phyloP scores from a whole-genome alignment of 495 filamentous ascomycete genomes.

The Penicillium cosmopolitanum region DNA sequence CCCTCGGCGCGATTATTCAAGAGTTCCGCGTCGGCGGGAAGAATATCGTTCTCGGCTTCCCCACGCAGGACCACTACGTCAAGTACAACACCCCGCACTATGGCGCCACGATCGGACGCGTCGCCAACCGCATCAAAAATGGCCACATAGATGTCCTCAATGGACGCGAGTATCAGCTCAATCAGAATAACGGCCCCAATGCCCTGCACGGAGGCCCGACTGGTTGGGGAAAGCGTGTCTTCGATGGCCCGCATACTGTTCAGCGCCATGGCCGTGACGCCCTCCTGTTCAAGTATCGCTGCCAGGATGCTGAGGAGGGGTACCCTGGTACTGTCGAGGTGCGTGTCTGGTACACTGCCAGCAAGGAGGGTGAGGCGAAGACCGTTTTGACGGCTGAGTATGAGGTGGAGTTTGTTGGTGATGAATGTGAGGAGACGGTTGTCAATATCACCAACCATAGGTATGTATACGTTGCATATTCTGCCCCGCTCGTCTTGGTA shows the following conservation, averaged over 20 bases:
- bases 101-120: conserved; percentile 90
- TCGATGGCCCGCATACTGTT: conserved; percentile 72
- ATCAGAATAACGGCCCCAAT: conserved; percentile 77
- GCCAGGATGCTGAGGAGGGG: conserved; percentile 77
- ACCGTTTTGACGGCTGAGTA: conserved; percentile 82
- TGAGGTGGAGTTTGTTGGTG: conserved; percentile 78
- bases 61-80: conserved; percentile 70
- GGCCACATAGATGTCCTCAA: conserved; percentile 75
- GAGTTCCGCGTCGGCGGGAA: conserved; percentile 72
- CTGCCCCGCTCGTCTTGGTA: not conserved
- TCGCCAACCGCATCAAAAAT: conserved; percentile 82
- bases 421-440: conserved; percentile 80
- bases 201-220: conserved; percentile 77
- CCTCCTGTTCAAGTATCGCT: conserved; percentile 74
- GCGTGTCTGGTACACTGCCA: conserved; percentile 75
- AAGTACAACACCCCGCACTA: conserved; percentile 77
- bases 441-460: conserved; percentile 95
- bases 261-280: conserved; percentile 71
- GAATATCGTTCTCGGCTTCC: conserved; percentile 89
- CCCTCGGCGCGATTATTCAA: conserved; percentile 87
- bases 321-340: conserved; percentile 84
- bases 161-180: conserved; percentile 67
- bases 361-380: conserved; percentile 63
- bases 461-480: conserved; percentile 54
- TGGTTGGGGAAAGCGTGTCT: conserved; percentile 86